Conservation (phyloP, 345 rosid genomes). For the Salix viminalis region DNA sequence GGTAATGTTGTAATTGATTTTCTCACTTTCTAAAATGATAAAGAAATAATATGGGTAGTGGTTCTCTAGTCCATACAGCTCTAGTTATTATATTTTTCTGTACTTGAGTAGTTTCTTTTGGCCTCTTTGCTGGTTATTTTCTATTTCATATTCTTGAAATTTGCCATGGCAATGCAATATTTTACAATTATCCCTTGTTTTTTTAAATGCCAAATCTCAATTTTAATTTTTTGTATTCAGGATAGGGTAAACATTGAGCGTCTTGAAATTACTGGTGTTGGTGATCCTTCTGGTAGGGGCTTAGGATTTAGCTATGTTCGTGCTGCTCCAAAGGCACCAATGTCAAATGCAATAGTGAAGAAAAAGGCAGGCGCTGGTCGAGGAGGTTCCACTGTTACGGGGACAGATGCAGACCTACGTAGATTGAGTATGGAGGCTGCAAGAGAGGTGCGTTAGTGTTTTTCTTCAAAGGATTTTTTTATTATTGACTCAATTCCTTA, state of each 20-base stretch:
- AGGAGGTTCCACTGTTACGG: slow-evolving; percentile 89
- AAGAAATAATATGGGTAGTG: background rate
- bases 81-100: background rate
- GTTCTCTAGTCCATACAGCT: background rate
- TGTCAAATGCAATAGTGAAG: slow-evolving; percentile 67
- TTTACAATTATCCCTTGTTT: background rate
- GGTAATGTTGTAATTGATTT: background rate
- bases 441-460: slow-evolving; percentile 58
- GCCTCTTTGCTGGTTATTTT: background rate
- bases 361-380: slow-evolving; percentile 82
- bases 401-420: slow-evolving; percentile 99
- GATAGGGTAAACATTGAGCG: slow-evolving; percentile 96
- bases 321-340: slow-evolving; percentile 78
- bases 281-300: slow-evolving; percentile 98
- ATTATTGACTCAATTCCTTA: background rate
- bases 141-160: background rate
- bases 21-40: background rate
- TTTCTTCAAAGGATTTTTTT: background rate
- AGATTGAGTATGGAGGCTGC: slow-evolving; percentile 99
- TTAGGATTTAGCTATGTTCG: slow-evolving; percentile 96
- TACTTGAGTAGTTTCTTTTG: background rate
- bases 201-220: background rate
- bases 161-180: background rate
- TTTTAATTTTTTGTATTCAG: slow-evolving; percentile 33
- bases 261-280: slow-evolving; percentile 96